phyloP scores from a whole-genome alignment of 2,329 filamentous ascomycete species.

The Drechslerella coelobrocha region DNA sequence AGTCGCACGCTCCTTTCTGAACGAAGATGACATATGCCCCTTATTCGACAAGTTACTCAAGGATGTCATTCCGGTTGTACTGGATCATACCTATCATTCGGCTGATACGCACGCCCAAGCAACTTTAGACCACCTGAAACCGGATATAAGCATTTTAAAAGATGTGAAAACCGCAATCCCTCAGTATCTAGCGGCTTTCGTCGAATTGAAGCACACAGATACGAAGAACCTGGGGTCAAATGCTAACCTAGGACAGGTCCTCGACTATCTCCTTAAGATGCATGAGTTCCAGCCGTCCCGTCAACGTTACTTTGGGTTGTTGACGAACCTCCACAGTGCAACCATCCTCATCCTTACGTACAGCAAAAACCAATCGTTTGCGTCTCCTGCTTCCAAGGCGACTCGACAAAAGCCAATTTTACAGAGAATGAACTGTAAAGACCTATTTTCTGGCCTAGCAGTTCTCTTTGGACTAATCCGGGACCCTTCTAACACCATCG shows the following conservation, averaged over 20 bases:
- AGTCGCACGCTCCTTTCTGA: not conserved
- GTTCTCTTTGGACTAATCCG: too few relatives aligned
- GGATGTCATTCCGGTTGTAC: not conserved
- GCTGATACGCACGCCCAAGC: not conserved
- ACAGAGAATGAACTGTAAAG: not conserved
- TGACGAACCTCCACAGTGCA: not conserved
- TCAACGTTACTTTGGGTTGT: not conserved
- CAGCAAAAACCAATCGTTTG: not conserved
- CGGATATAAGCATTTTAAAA: not conserved
- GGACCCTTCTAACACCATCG: too few relatives aligned
- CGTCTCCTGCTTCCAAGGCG: not conserved
- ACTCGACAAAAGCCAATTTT: not conserved
- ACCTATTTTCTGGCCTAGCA: not conserved
- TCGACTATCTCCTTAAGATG: not conserved
- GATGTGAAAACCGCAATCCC: not conserved
- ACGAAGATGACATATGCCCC: not conserved
- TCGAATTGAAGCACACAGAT: not conserved
- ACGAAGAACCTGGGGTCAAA: not conserved
- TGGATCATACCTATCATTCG: not conserved
- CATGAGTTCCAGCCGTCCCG: not conserved
- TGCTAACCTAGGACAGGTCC: not conserved
- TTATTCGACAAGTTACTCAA: not conserved
- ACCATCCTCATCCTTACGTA: not conserved
- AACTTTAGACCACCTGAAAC: not conserved
- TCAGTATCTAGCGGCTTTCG: not conserved